Evolutionary conservation across 805 yeast genomes (phyloP).

Genomic region (Candida michaelii): DNA sequence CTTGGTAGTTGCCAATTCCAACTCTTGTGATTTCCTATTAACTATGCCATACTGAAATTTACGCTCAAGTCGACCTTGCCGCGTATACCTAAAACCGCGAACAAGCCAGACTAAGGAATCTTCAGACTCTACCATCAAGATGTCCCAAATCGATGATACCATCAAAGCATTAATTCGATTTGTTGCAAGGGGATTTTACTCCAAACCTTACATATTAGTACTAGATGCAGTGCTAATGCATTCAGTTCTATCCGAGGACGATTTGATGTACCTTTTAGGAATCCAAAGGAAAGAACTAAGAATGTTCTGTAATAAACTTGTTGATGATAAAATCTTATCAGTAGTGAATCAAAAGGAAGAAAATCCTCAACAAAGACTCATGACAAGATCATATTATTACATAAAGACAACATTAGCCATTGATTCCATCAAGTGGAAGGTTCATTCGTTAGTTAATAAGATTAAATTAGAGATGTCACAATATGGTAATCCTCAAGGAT

Average conservation of each 20-base stretch:
- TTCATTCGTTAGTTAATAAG: slow-evolving; percentile 77
- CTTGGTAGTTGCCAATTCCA: too few species aligned
- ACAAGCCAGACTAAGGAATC: neutral
- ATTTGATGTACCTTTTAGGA: slow-evolving; percentile 74
- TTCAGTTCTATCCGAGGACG: slow-evolving; percentile 90
- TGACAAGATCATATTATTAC: slow-evolving; percentile 77
- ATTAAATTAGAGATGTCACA: slow-evolving; percentile 81
- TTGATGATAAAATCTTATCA: slow-evolving; percentile 79
- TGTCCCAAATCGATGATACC: slow-evolving; percentile 38
- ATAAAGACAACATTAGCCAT: slow-evolving; percentile 91
- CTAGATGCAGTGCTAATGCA: slow-evolving; percentile 87
- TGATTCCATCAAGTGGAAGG: slow-evolving; percentile 95
- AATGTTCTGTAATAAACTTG: slow-evolving; percentile 71
- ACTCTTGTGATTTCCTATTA: too few species aligned
- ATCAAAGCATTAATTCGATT: slow-evolving; percentile 62
- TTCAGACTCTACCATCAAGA: neutral
- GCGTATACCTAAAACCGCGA: slow-evolving; percentile 1
- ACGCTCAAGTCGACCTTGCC: too few species aligned
- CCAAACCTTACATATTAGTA: slow-evolving; percentile 76
- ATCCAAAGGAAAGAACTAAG: slow-evolving; percentile 86
- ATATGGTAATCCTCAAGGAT: slow-evolving; percentile 91
- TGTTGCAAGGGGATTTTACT: slow-evolving; percentile 85
- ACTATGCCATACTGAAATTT: slow-evolving; percentile 3
- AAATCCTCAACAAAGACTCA: slow-evolving; percentile 59
- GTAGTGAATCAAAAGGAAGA: slow-evolving; percentile 64